Evolutionary conservation across 441 rosid species (phyloP), one percentile per base, ranked within the genome.

Genomic region (Aleurites moluccanus): DNA sequence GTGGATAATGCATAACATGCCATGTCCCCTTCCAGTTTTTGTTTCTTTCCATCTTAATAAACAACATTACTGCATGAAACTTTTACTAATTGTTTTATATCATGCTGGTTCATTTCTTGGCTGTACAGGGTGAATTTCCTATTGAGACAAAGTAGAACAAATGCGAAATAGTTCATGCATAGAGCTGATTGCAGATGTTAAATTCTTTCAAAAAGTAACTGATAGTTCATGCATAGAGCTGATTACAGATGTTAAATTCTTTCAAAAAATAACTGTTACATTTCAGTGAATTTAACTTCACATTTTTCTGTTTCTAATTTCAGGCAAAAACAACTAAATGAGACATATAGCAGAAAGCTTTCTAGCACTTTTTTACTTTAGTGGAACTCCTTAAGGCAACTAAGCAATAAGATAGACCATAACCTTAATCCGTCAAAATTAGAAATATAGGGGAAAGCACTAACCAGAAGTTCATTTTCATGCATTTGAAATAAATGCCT

Each of bases 401-500:
- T 15, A 23, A 53, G 20, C 55, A 57, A 21, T 55, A 14, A 15
- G 11, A 65, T 71, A 55, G 33, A 56, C 33, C 44, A 28, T 21
- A 21, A 50, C 49, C 40, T 55, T 76, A 33, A 44, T 42, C 45
- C 56, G 62, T 6, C 16, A 9, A 28, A 53, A 71, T 67, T 56
- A 77, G 11, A 20, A 28, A n/a, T 69, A 49, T 61, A 71, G 35
- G 23, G 53, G 67, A 63, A 63, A 23, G 75, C 53, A 78, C 94
- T 72, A 73, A 91, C 99, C 83, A 70, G 73, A 27, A 95, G 92
- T 83, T 95, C 95, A 66, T 82, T 88, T 83, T 88, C 92, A 80
- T 93, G 98, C 82, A 85, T 69, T 78, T 85, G 75, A 73, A 95
- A 78, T 69, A 87, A 73, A 78, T 75, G 81, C 81, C 72, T 77